These are phyloP conservation scores for Halenospora varia DNA, from an alignment of 495 filamentous ascomycete genomes.

Conservation along the genomic window DNA sequence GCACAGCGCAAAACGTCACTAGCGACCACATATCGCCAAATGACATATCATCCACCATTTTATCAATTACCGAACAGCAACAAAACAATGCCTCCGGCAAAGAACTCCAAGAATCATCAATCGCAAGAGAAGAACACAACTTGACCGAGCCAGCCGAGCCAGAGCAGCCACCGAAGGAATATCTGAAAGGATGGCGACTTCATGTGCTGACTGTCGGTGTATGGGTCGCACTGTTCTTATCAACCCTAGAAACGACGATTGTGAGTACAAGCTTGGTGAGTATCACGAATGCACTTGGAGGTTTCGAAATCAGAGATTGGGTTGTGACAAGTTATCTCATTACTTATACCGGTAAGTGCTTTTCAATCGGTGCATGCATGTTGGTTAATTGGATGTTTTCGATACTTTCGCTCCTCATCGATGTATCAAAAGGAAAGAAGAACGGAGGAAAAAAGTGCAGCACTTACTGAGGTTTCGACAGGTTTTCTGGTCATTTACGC, in stretches of 20 bases:
- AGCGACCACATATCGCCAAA: no score
- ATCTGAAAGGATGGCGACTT: slow-evolving; percentile 45
- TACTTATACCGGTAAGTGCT: slow-evolving; percentile 48
- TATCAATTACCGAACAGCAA: no score
- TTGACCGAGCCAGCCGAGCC: no score
- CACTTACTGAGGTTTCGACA: slow-evolving; percentile 2
- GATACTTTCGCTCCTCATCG: not conserved
- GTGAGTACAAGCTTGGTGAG: slow-evolving; percentile 17
- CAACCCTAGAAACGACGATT: slow-evolving; percentile 21
- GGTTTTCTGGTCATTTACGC: slow-evolving; percentile 37
- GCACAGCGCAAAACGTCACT: no score
- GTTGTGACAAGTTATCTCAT: slow-evolving; percentile 52
- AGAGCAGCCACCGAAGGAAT: no score
- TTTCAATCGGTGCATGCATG: not conserved
- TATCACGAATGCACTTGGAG: slow-evolving; percentile 42
- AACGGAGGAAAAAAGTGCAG: not conserved
- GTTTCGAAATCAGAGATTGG: slow-evolving; percentile 48
- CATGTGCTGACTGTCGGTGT: slow-evolving; percentile 34
- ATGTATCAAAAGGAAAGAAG: not conserved
- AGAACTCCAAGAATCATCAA: no score
- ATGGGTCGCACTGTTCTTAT: slow-evolving; percentile 29
- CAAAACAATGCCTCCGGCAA: no score
- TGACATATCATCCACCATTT: no score
- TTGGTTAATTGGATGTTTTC: not conserved
- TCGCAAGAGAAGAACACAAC: no score